Evolutionary conservation across 805 yeast genomes (phyloP).

Genomic region (Nakazawaea ernobii): DNA sequence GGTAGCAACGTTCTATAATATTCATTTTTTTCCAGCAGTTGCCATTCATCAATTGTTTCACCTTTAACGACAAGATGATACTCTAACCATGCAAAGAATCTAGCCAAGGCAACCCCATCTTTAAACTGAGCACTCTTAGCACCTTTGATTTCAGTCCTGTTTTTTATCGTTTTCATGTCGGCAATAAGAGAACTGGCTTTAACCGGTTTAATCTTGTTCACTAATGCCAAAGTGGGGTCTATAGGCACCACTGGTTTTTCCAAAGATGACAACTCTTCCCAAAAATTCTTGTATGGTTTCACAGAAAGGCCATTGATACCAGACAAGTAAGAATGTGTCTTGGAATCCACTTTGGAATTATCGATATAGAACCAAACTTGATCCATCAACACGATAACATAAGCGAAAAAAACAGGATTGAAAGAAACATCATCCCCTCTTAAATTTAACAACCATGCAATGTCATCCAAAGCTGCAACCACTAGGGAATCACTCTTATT

Average conservation of each 20-base stretch:
- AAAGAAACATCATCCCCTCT: conserved; percentile 74
- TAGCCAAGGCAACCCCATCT: conserved; percentile 74
- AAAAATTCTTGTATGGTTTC: conserved; percentile 48
- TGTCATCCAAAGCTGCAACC: conserved; percentile 70
- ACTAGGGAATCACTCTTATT: conserved; percentile 41
- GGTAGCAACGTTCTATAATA: conserved; percentile 34
- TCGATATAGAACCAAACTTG: conserved; percentile 50
- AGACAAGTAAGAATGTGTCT: conserved; percentile 21
- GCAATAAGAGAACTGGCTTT: conserved; percentile 32
- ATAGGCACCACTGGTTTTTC: conserved; percentile 8
- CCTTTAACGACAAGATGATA: conserved; percentile 37
- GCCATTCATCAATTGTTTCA: conserved; percentile 48
- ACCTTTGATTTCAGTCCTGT: conserved; percentile 63
- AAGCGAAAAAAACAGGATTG: conserved; percentile 76
- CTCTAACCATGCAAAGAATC: conserved; percentile 82
- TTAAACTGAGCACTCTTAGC: conserved; percentile 72
- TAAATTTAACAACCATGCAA: conserved; percentile 81
- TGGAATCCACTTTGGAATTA: conserved; percentile 31
- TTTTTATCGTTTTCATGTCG: conserved; percentile 71
- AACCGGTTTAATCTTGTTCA: conserved; percentile 2
- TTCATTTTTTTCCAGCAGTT: conserved; percentile 49
- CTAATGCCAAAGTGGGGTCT: conserved; percentile 7
- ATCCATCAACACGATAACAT: conserved; percentile 27
- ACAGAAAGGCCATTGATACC: conserved; percentile 27
- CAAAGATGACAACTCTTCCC: conserved; percentile 35